These are phyloP conservation scores for Buddleja alternifolia DNA, from an alignment of 257 asterid species.

Conservation along the genomic window DNA sequence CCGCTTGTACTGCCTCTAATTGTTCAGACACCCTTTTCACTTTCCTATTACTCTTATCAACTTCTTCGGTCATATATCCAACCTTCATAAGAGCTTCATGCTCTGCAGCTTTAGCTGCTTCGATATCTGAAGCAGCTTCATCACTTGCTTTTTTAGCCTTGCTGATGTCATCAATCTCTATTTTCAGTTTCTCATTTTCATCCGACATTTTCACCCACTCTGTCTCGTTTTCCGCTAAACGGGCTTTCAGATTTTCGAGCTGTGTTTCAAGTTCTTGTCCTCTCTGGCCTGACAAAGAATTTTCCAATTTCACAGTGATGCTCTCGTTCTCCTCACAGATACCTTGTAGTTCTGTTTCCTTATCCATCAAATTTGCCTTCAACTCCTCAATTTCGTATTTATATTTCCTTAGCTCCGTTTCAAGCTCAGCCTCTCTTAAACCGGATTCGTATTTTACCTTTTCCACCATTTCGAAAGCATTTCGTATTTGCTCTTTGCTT, in stretches of 20 bases:
- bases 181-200: conserved; percentile 61
- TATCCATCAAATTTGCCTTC: conserved; percentile 85
- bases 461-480: conserved; percentile 60
- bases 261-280: conserved; percentile 53
- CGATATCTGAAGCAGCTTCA: conserved; percentile 41
- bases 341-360: conserved; percentile 86
- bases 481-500: conserved; percentile 40
- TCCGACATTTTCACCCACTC: conserved; percentile 44
- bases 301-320: conserved; percentile 49
- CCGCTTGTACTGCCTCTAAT: conserved; percentile 67
- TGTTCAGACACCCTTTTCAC: conserved; percentile 61
- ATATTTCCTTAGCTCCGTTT: conserved; percentile 44
- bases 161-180: conserved; percentile 37
- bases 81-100: conserved; percentile 64
- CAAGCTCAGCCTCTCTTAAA: conserved; percentile 60
- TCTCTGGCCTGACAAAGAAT: conserved; percentile 34
- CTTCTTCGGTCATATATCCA: conserved; percentile 59
- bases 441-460: conserved; percentile 49
- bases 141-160: conserved; percentile 27
- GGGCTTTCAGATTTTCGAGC: conserved; percentile 55
- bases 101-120: conserved; percentile 60
- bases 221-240: conserved; percentile 52
- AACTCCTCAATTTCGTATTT: conserved; percentile 69
- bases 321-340: conserved; percentile 82
- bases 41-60: conserved; percentile 59